Base-by-base conservation (phyloP, 2,329 filamentous ascomycete genomes). In the Sclerotinia sclerotiorum region DNA sequence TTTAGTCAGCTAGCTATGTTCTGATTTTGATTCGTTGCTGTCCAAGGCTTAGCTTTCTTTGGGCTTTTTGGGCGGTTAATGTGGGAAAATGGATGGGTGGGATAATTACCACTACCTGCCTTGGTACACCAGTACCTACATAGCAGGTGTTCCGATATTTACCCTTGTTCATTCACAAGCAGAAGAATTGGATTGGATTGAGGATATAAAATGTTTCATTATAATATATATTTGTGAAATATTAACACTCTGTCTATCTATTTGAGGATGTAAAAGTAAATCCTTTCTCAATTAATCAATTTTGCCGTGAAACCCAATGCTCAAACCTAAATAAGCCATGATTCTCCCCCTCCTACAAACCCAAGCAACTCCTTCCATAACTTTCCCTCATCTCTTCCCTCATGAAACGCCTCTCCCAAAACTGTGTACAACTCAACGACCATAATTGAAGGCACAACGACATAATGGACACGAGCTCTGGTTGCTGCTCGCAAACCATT, bases 401-500 rank as follows among this genome's bases (percentile, higher is more conserved):
- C 29, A 13, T 19, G 11, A 44, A 6, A 11, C 8, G 15, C 44
- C 29, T 17, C 44, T 32, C 32, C 29, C 29, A 51, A 1, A 51
- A 10, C 29, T 29, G 29, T 8, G 1, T 24, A 24, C 2, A 51
- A 24, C 17, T 32, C 17, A 62, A 55, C 56, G 57, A 27, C 72
- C 73, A 72, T 88, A 88, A 66, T 87, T 85, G 78, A 97, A 97
- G 29, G 91, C 89, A 78, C 96, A 97, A 74, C 95, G 85, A 80
- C 95, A 99, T 72, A 99, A 82, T 60, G 95, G 95, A 79, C 95
- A 99, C 61, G 90, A 94, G 76, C 91, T 95, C 76, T 92, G 90
- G 79, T 92, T 96, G 78, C 93, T 97, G 74, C 86, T 94, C 84
- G 92, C 91, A 83, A 99, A 98, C 95, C 95, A 99, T 80, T 94